Evolutionary conservation across 768 basidiomycete species (phyloP).

Genomic region (Sarcodon aspratus): DNA sequence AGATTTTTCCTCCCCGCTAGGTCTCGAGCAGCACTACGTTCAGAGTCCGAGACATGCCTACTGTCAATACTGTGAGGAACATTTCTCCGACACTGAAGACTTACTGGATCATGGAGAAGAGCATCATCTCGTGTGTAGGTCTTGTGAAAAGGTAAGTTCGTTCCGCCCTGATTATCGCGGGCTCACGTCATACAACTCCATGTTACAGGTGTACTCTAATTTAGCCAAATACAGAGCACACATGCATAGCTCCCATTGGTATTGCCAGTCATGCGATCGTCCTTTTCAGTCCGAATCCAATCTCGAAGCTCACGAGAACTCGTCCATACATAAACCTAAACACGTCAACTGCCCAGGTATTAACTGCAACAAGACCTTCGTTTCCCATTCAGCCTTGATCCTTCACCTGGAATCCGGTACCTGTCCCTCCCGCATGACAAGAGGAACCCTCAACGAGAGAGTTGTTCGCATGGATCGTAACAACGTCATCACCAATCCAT

Average conservation of each 20-base stretch:
- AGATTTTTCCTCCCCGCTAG: constrained; percentile 30
- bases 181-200: not conserved
- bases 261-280: constrained; percentile 33
- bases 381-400: constrained; percentile 41
- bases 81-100: constrained; percentile 20
- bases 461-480: constrained; percentile 31
- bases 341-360: constrained; percentile 23
- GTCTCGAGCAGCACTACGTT: constrained; percentile 38
- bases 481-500: constrained; percentile 44
- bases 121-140: constrained; percentile 29
- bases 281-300: constrained; percentile 30
- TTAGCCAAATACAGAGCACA: constrained; percentile 3
- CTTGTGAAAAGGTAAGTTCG: constrained; percentile 20
- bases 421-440: constrained; percentile 39
- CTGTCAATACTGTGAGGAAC: constrained; percentile 37
- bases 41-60: constrained; percentile 37
- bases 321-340: constrained; percentile 34
- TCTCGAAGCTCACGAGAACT: constrained; percentile 38
- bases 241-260: constrained; percentile 14
- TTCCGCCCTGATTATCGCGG: not conserved
- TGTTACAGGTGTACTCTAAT: constrained; percentile 18
- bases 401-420: constrained; percentile 53
- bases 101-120: constrained; percentile 31
- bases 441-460: constrained; percentile 24
- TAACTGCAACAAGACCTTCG: constrained; percentile 36